A percentile compares a stretch with the other conserved stretches of the same genome.
Evolutionary conservation across 495 filamentous ascomycete species (phyloP).

Genomic region (Trichoderma gamsii): DNA sequence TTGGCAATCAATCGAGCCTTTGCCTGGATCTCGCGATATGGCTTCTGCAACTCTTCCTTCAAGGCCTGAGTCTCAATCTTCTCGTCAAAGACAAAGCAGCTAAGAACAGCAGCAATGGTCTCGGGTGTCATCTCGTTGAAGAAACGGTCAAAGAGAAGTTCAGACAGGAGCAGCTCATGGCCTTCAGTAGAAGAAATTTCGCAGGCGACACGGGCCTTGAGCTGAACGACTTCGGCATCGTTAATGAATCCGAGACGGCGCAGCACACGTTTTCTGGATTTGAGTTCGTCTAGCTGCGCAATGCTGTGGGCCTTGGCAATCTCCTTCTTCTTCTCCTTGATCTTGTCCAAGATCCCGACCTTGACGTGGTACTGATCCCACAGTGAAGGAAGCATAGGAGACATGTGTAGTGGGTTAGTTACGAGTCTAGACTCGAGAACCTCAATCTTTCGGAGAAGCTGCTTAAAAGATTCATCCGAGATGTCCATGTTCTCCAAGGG

Average conservation of each 20-base stretch:
- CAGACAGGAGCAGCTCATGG: conserved; percentile 79
- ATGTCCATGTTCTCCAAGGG: conserved; percentile 95
- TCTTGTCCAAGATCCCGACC: conserved; percentile 63
- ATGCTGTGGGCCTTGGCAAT: conserved; percentile 77
- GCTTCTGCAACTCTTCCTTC: conserved; percentile 77
- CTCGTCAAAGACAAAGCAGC: conserved; percentile 95
- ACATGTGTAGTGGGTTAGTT: conserved; percentile 82
- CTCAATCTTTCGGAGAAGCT: conserved; percentile 90
- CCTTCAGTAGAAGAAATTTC: conserved; percentile 87
- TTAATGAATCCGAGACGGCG: conserved; percentile 94
- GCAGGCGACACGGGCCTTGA: conserved; percentile 94
- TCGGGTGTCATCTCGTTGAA: conserved; percentile 94
- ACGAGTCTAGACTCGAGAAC: conserved; percentile 89
- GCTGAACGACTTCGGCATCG: conserved; percentile 84
- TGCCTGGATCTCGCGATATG: conserved; percentile 74
- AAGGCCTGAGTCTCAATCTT: conserved; percentile 69
- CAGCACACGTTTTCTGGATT: conserved; percentile 91
- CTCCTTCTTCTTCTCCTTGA: conserved; percentile 80
- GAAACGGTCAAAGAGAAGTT: conserved; percentile 92
- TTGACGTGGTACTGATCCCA: conserved; percentile 82
- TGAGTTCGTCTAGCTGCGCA: conserved; percentile 90
- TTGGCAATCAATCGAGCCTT: conserved; percentile 85
- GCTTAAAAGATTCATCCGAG: conserved; percentile 85
- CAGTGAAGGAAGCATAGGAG: conserved; percentile 69
- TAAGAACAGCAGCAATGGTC: conserved; percentile 74